These are phyloP conservation scores for Geotrichum phurueaensis DNA, from an alignment of 1,139 yeast species.

Conservation along the genomic window DNA sequence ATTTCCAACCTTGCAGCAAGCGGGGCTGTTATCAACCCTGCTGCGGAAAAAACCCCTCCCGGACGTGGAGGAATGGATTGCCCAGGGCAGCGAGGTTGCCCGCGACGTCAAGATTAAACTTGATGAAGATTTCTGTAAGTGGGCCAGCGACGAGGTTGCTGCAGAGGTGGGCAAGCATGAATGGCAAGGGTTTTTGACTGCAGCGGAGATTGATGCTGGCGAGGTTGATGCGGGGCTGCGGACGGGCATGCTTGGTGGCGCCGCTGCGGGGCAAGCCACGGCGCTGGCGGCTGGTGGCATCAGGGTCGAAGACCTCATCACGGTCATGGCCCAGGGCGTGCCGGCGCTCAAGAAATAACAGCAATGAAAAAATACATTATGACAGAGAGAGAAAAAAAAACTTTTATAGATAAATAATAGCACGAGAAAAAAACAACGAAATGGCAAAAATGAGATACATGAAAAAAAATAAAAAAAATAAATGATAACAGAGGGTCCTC, in stretches of 20 bases:
- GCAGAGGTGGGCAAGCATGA: conserved; percentile 51
- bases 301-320: conserved; percentile 27
- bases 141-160: conserved; percentile 55
- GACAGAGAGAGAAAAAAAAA: background rate
- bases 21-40: conserved; percentile 73
- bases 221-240: conserved; percentile 24
- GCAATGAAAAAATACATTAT: background rate
- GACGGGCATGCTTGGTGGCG: conserved; percentile 7
- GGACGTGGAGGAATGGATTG: conserved; percentile 84
- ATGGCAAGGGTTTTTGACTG: conserved; percentile 56
- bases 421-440: background rate
- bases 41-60: conserved; percentile 83
- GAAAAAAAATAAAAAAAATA: background rate
- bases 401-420: background rate
- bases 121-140: conserved; percentile 37
- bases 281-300: conserved; percentile 24
- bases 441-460: background rate
- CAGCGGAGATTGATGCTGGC: conserved; percentile 47
- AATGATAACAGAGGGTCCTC: background rate
- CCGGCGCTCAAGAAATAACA: conserved; percentile 2
- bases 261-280: conserved; percentile 8
- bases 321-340: conserved; percentile 28
- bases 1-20: conserved; percentile 81
- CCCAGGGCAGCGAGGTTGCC: conserved; percentile 35
- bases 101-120: conserved; percentile 10